phyloP scores from a whole-genome alignment of 208 protist species.

The Acanthamoeba culbertsoni region DNA sequence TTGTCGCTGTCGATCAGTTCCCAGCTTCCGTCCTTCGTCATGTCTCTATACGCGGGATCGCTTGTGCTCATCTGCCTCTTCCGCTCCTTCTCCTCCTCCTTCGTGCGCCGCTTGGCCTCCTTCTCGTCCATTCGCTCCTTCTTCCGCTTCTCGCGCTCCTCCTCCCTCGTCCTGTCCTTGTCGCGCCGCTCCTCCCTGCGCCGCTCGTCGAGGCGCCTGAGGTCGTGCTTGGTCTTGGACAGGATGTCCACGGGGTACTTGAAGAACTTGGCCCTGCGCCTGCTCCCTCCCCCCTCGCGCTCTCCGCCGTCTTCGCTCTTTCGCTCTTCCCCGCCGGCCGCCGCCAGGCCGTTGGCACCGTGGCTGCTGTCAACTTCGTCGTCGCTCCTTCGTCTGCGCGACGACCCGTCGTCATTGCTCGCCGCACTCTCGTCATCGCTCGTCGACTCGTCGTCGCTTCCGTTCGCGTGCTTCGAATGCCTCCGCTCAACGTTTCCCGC shows the following conservation, averaged over 20 bases:
- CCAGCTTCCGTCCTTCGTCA: neutral
- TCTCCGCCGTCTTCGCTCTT: neutral
- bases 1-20: neutral
- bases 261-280: neutral
- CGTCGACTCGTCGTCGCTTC: neutral
- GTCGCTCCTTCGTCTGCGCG: neutral
- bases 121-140: neutral
- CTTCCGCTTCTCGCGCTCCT: conserved; percentile 20
- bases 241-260: neutral
- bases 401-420: too few species aligned
- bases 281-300: neutral
- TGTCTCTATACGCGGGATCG: neutral
- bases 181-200: neutral
- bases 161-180: neutral
- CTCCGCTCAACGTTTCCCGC: too few species aligned
- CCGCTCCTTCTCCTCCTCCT: conserved; percentile 18
- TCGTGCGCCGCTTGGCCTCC: neutral
- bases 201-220: neutral
- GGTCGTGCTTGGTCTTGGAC: neutral
- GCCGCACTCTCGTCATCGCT: neutral
- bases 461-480: neutral
- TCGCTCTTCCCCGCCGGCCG: neutral
- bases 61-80: neutral
- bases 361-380: neutral
- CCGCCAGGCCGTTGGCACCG: neutral